These are phyloP conservation scores for Centaurea solstitialis DNA, from an alignment of 129 eudicot species.

Conservation along the genomic window DNA sequence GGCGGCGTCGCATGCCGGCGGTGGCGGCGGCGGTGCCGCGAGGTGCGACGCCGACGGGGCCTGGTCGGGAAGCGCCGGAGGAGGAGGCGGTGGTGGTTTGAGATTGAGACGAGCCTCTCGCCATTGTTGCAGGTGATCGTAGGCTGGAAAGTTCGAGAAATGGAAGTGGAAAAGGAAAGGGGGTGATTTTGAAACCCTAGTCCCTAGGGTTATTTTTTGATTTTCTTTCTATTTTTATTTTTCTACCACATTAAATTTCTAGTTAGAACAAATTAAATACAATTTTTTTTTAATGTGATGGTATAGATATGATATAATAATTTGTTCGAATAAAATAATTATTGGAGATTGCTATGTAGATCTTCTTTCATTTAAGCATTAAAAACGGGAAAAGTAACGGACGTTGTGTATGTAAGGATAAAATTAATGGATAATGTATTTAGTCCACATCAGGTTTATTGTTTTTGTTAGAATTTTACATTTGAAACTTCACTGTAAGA, in stretches of 20 bases:
- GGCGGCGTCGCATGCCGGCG: conserved; percentile 77
- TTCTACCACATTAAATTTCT: background rate
- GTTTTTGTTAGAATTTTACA: too few relatives aligned
- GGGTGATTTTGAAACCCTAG: conserved; percentile 23
- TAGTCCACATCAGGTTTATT: too few relatives aligned
- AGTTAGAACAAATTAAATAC: background rate
- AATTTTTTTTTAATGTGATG: too few relatives aligned
- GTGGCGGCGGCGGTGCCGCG: conserved; percentile 83
- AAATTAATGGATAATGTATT: too few relatives aligned
- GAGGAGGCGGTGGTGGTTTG: conserved; percentile 51
- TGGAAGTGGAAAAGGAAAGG: background rate
- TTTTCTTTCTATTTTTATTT: background rate
- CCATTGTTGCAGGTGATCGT: conserved; percentile 36
- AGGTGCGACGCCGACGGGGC: conserved; percentile 44
- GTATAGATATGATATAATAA: too few relatives aligned
- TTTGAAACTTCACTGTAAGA: too few relatives aligned
- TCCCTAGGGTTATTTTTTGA: background rate
- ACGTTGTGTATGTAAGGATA: too few relatives aligned
- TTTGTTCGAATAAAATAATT: too few relatives aligned
- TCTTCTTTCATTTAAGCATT: too few relatives aligned
- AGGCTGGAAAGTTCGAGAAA: conserved; percentile 9
- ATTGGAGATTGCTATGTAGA: too few relatives aligned
- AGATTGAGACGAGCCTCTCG: conserved; percentile 75
- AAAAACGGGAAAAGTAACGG: too few relatives aligned
- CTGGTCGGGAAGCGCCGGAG: conserved; percentile 52